phyloP scores from a whole-genome alignment of 2,329 filamentous ascomycete genomes.

The Fusarium musae region DNA sequence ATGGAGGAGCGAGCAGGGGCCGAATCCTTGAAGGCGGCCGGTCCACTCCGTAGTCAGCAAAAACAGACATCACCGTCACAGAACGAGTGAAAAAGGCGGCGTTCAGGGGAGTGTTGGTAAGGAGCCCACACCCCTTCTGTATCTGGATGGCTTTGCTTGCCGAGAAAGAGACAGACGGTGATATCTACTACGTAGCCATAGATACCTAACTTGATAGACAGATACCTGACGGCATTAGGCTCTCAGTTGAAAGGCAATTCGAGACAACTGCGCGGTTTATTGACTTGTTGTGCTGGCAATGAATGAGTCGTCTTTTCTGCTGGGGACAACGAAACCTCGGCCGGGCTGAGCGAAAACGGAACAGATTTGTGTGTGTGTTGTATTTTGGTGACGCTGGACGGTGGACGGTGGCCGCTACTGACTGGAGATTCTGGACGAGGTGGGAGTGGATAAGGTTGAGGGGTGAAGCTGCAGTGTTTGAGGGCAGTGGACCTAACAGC shows the following conservation, averaged over 20 bases:
- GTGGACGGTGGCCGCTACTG: slow-evolving; percentile 12
- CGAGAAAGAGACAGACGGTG: slow-evolving; percentile 24
- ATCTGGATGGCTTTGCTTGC: slow-evolving; percentile 2
- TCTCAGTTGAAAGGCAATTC: neutral
- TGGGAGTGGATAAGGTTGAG: slow-evolving; percentile 20
- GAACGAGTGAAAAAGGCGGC: slow-evolving; percentile 24
- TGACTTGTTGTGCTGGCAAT: slow-evolving; percentile 25
- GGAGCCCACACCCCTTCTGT: neutral
- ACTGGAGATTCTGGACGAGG: slow-evolving; percentile 17
- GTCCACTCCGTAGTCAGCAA: slow-evolving; percentile 27
- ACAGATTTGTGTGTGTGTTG: slow-evolving; percentile 26
- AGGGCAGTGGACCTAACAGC: slow-evolving; percentile 10
- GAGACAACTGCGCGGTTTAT: slow-evolving; percentile 14
- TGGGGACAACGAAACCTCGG: slow-evolving; percentile 28
- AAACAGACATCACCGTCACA: slow-evolving; percentile 25
- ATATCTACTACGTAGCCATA: slow-evolving; percentile 8
- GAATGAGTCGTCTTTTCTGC: slow-evolving; percentile 14
- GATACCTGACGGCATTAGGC: slow-evolving; percentile 16
- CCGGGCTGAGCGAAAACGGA: slow-evolving; percentile 22
- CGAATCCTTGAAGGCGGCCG: slow-evolving; percentile 30
- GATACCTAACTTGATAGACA: slow-evolving; percentile 15
- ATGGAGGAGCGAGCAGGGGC: slow-evolving; percentile 22
- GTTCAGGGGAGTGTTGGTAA: neutral
- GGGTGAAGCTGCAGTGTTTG: slow-evolving; percentile 4
- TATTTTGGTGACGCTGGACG: slow-evolving; percentile 24